Base-by-base conservation (phyloP, 2,329 filamentous ascomycete genomes). In the Epichloe sibirici region DNA sequence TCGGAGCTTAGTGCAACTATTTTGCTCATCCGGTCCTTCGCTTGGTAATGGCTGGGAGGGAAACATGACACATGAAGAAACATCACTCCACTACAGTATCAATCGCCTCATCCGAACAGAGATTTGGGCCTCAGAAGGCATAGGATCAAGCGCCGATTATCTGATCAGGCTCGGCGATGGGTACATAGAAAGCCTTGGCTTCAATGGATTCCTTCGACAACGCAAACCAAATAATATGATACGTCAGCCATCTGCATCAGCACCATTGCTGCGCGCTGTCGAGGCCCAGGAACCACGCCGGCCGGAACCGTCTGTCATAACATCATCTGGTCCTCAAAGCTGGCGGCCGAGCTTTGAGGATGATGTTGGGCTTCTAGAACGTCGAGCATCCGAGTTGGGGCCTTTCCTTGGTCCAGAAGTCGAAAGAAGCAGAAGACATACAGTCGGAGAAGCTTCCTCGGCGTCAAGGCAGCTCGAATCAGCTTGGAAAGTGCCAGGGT, bases 91-190 rank as follows among this genome's bases (percentile, higher is more conserved):
- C 66, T 66, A 38, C 69, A 68, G 4, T 3, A 65, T 74, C 1
- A 65, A 70, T n/a, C 66, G 66, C 39, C 66, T 77, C n/a, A 65
- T 78, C 47, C 70, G 71, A 43, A 70, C 71, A 50, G 69, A 72
- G 8, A 65, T 69, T 2, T 81, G 78, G 78, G 54, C 62, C 7
- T 60, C 72, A 7, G 69, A 69, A 45, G 70, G 71, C 8, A 73
- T 79, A 9, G 58, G 61, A 9, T 75, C 74, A 4, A 73, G 71
- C 6, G 69, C 67, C 42, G 74, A 78, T 17, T 81, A 79, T 48
- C 64, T 81, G 35, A 59, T 75, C 39, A 67, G 64, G 11, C 68
- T 81, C 0, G 77, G 77, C 8, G 69, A 68, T 48, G 69, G 69
- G 2, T 69, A 72, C 38, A 58, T 64, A 2, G 69, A 71, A 3